A percentile compares a stretch with the other conserved stretches of the same genome.
Conservation (phyloP, 345 rosid genomes). For the Melastoma malabathricum region DNA sequence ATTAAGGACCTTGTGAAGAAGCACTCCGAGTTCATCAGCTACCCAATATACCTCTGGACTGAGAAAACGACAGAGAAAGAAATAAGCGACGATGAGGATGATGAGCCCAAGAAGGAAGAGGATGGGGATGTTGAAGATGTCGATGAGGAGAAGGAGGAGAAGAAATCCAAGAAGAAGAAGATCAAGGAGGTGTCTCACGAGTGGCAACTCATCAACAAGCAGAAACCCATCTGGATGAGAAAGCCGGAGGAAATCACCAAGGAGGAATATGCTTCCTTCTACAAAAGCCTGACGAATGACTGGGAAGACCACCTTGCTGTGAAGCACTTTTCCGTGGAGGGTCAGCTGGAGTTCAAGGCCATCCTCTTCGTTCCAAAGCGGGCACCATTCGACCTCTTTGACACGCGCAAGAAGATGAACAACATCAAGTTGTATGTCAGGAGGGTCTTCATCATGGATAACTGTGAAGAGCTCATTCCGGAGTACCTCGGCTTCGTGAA, state of each 20-base stretch:
- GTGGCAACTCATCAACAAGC: constrained; percentile 42
- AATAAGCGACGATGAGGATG: constrained; percentile 35
- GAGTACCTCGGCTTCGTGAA: constrained; percentile 31
- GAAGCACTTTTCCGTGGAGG: constrained; percentile 38
- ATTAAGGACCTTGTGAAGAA: constrained; percentile 40
- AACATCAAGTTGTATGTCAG: constrained; percentile 37
- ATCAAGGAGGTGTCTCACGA: constrained; percentile 35
- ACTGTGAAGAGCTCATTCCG: constrained; percentile 37
- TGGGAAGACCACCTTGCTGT: constrained; percentile 41
- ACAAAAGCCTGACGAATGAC: constrained; percentile 34
- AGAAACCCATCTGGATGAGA: constrained; percentile 37
- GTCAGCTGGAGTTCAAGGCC: constrained; percentile 38
- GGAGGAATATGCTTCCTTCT: constrained; percentile 37
- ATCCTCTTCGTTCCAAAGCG: constrained; percentile 28
- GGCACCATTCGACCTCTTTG: constrained; percentile 34
- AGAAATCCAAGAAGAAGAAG: constrained; percentile 32
- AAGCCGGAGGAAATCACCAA: constrained; percentile 35
- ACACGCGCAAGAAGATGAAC: constrained; percentile 32
- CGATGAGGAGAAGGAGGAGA: constrained; percentile 31
- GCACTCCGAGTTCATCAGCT: constrained; percentile 40
- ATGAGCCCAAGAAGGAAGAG: constrained; percentile 32
- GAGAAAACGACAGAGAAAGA: constrained; percentile 41
- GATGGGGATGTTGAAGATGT: constrained; percentile 32
- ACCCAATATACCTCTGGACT: constrained; percentile 32
- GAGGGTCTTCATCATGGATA: constrained; percentile 41